Evolutionary conservation across 805 yeast species (phyloP), one percentile per base, ranked within the genome.

Genomic region (Yarrowia sp.): DNA sequence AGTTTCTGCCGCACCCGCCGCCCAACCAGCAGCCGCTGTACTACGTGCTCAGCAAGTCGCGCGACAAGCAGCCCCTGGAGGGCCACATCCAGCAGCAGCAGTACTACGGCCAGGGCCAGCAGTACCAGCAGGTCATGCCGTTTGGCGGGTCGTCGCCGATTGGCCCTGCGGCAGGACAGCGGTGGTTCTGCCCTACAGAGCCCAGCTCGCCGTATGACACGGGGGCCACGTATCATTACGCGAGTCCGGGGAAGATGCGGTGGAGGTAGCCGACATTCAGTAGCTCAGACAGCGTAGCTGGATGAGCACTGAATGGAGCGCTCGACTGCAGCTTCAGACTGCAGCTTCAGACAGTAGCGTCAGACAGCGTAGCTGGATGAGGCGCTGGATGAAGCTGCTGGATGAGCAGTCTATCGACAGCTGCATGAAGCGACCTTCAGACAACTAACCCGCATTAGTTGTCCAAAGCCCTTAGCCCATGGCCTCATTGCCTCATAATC

Each of bases 11-110:
- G 12, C 45, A 38, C 8, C 67, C 55, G 10, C 67, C 67, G 38
- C 67, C 67, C 45, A 63, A 49, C 67, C 67, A 63, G 56, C 55
- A 48, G 67, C 67, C 67, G 12, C 45, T 63, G 38, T 63, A 63
- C 40, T 63, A 63, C 40, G 55, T 49, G 46, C 56, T 63, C 38
- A 14, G 38, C 36, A 63, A 63, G 56, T 48, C 56, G 0, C 55
- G 67, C 7, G 67, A 63, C 41, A 63, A 63, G 67, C 67, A 49
- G 45, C 67, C 67, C 8, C 56, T 38, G 38, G 67, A 63, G 48
- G 67, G 67, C 40, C 67, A 63, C 48, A 63, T 63, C 9, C 55
- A 61, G 35, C 67, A 61, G 46, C 40, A 46, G 41, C 16, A 59
- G 10, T 32, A 46, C 41, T 19, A 42, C 22, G 52, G 16, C 11